Evolutionary conservation across 345 rosid genomes (phyloP).

Genomic region (Dipteronia dyeriana): DNA sequence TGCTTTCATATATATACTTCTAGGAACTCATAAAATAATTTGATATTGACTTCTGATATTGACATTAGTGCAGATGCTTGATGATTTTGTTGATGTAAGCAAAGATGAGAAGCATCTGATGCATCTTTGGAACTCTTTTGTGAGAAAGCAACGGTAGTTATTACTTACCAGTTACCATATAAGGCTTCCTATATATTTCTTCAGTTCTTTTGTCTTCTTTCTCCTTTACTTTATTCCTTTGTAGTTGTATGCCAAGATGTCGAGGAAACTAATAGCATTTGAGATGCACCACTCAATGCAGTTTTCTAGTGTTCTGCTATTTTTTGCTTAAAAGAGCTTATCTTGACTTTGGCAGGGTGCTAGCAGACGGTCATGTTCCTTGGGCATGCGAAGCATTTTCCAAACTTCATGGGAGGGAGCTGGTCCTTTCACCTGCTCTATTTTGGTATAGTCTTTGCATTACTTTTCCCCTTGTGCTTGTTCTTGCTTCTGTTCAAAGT

Average conservation of each 20-base stretch:
- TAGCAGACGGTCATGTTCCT: slow-evolving; percentile 85
- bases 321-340: slow-evolving; percentile 4
- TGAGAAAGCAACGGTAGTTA: slow-evolving; percentile 69
- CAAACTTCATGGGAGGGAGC: slow-evolving; percentile 54
- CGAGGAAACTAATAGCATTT: not conserved
- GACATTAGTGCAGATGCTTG: slow-evolving; percentile 78
- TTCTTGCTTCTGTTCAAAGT: slow-evolving; percentile 5
- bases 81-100: slow-evolving; percentile 93
- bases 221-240: not conserved
- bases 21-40: slow-evolving; percentile 16
- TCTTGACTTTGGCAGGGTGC: slow-evolving; percentile 47
- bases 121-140: slow-evolving; percentile 94
- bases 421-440: slow-evolving; percentile 46
- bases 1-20: not conserved
- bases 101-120: slow-evolving; percentile 77
- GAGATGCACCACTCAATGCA: slow-evolving; percentile 8
- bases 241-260: slow-evolving; percentile 9
- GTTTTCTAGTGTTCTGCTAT: not conserved
- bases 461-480: not conserved
- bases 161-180: not conserved
- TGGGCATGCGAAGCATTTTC: slow-evolving; percentile 96
- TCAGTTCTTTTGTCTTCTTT: not conserved
- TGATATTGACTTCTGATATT: slow-evolving; percentile 19
- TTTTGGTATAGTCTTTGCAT: slow-evolving; percentile 48
- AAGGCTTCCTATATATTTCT: slow-evolving; percentile 1